Conservation (phyloP, 371 early-diverging fungal genomes). For the Mucor saturninus region DNA sequence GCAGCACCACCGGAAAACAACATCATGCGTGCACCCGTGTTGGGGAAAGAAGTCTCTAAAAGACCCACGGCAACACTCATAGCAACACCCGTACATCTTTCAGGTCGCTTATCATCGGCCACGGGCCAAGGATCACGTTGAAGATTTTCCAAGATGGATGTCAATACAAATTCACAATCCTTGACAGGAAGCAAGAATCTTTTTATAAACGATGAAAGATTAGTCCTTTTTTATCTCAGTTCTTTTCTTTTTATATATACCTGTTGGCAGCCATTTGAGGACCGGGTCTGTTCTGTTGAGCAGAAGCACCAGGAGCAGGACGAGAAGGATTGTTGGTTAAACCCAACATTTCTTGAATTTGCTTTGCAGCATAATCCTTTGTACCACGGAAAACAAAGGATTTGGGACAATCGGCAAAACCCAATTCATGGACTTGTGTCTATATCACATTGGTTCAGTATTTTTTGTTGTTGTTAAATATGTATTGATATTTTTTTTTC, state of each 20-base stretch:
- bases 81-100: slow-evolving; percentile 98
- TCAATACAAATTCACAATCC: slow-evolving; percentile 96
- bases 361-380: slow-evolving; percentile 94
- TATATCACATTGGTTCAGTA: slow-evolving; percentile 22
- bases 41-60: slow-evolving; percentile 93
- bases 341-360: slow-evolving; percentile 96
- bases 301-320: slow-evolving; percentile 58
- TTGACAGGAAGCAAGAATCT: slow-evolving; percentile 90
- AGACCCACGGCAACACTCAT: slow-evolving; percentile 94
- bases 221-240: too few relatives aligned
- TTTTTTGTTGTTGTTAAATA: neutral
- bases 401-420: slow-evolving; percentile 94
- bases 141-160: slow-evolving; percentile 93
- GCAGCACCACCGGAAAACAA: slow-evolving; percentile 98
- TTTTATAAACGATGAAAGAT: too few relatives aligned
- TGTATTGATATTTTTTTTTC: neutral
- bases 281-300: slow-evolving; percentile 53
- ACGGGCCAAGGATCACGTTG: slow-evolving; percentile 99
- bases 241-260: neutral
- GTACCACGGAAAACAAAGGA: slow-evolving; percentile 98
- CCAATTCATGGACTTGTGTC: slow-evolving; percentile 95
- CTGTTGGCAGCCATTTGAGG: slow-evolving; percentile 59
- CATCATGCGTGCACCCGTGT: slow-evolving; percentile 95
- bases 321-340: slow-evolving; percentile 62
- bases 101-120: slow-evolving; percentile 89